Base-by-base conservation (phyloP, 2,329 filamentous ascomycete genomes). In the Fusarium coffeatum region DNA sequence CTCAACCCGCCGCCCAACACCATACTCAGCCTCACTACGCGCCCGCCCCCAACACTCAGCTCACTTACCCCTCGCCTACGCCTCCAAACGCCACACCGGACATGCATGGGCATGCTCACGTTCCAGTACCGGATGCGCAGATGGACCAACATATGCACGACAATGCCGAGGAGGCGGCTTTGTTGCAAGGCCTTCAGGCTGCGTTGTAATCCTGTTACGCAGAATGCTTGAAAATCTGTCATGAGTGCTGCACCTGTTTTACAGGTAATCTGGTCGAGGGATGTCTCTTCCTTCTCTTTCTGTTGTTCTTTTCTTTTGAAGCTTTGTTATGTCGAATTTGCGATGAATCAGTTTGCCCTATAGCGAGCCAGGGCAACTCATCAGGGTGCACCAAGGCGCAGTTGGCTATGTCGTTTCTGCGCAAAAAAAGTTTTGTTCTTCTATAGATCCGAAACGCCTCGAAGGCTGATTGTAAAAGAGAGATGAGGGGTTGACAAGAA, bases 141-240 rank as follows among this genome's bases (percentile, higher is more conserved):
- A 54, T 60, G 51, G 72, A 76, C 11, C 63, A 66, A 27, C 63
- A 66, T 25, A 50, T 73, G 58, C 72, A 80, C 55, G 78, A 80
- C 56, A 78, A 79, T 40, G 78, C 74, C 23, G 77, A 77, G 16
- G 79, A 80, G 55, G 78, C 74, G 22, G 78, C 78, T 23, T 68
- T 80, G 18, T 57, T 80, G 9, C 77, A 80, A 58, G 77, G 78
- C 8, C 74, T 80, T 2, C 79, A 80, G 54, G 78, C 77, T 11
- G 79, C 75, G 8, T 23, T 72, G 50, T 75, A 55, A 67, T 56
- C 45, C 43, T 13, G 63, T 54, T 57, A 13, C 41, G 53, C 49
- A 42, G 40, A 4, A 42, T 49, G 47, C 16, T 40, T 22, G 42
- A 51, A 48, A 34, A 49, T 34, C 47, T 32, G 43, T 25, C 27